These are phyloP conservation scores for Linum trigynum DNA, from an alignment of 345 rosid genomes.

Conservation along the genomic window DNA sequence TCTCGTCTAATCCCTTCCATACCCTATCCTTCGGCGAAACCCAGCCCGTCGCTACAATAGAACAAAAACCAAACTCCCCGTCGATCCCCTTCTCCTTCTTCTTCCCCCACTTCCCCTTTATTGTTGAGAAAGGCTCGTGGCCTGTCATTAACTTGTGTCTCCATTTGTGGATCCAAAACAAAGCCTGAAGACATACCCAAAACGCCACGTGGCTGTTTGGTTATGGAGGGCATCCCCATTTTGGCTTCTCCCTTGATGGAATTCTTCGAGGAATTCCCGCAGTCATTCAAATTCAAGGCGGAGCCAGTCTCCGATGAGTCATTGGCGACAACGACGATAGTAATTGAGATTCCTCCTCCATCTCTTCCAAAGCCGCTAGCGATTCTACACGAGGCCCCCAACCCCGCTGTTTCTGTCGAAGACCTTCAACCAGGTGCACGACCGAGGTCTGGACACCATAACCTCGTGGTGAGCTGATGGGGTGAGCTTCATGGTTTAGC, in stretches of 20 bases:
- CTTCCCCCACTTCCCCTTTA: too few relatives aligned
- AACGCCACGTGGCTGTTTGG: too few relatives aligned
- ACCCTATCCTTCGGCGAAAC: too few relatives aligned
- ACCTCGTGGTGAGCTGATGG: constrained; percentile 19
- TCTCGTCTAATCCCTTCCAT: too few relatives aligned
- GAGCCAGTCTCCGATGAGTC: not conserved
- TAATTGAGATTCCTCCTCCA: too few relatives aligned
- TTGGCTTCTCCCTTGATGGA: not conserved
- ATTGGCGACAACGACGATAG: not conserved
- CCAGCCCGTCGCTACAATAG: too few relatives aligned
- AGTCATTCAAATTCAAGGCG: not conserved
- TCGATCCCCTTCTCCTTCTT: too few relatives aligned
- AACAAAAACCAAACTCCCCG: too few relatives aligned
- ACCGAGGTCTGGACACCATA: constrained; percentile 15
- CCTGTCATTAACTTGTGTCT: too few relatives aligned
- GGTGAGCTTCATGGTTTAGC: constrained; percentile 26
- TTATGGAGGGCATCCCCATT: too few relatives aligned
- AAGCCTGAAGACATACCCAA: not conserved
- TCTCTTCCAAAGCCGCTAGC: constrained; percentile 46
- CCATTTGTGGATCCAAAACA: too few relatives aligned
- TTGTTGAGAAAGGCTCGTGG: too few relatives aligned
- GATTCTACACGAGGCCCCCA: constrained; percentile 45
- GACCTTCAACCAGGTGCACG: constrained; percentile 23
- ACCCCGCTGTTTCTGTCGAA: constrained; percentile 30
- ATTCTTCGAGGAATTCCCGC: not conserved